Conservation (phyloP, 768 basidiomycete species). For the Kwoniella sp. region DNA sequence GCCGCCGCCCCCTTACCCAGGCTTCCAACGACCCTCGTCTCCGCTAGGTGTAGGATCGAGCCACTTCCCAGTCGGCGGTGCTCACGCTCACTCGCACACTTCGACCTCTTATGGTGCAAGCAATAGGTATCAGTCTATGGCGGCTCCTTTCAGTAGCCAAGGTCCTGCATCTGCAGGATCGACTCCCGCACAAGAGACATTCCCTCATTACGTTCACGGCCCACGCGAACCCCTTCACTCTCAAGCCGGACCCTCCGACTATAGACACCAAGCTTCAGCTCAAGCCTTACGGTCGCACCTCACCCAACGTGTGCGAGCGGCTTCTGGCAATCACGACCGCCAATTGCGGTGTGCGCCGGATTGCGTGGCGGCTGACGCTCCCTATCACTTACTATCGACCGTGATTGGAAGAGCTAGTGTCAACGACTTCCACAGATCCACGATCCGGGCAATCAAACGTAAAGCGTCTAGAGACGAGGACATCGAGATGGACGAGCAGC, state of each 20-base stretch:
- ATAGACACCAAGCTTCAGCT: constrained; percentile 4
- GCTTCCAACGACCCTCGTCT: constrained; percentile 9
- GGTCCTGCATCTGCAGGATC: constrained; percentile 5
- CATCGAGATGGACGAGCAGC: constrained; percentile 14
- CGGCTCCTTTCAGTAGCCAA: constrained; percentile 7
- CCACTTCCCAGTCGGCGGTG: constrained; percentile 12
- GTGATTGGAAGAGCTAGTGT: constrained; percentile 35
- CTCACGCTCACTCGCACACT: constrained; percentile 12
- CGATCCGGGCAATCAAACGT: not conserved
- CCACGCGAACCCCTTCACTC: constrained; percentile 12
- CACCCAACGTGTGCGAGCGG: not conserved
- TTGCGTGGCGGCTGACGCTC: constrained; percentile 28
- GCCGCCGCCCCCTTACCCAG: constrained; percentile 9
- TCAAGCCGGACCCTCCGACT: constrained; percentile 10
- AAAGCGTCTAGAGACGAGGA: constrained; percentile 13
- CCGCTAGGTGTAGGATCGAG: not conserved
- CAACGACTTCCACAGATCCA: constrained; percentile 11
- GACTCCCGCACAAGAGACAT: constrained; percentile 8
- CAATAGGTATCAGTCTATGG: constrained; percentile 1
- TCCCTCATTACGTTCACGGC: constrained; percentile 2
- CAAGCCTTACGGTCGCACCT: constrained; percentile 3
- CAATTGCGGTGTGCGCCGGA: constrained; percentile 31
- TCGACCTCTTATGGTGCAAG: not conserved
- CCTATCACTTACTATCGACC: constrained; percentile 22
- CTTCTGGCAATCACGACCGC: constrained; percentile 6